A percentile compares a stretch with the other conserved stretches of the same genome.
Evolutionary conservation across 2,329 filamentous ascomycete genomes (phyloP).

Genomic region (Nemania diffusa): DNA sequence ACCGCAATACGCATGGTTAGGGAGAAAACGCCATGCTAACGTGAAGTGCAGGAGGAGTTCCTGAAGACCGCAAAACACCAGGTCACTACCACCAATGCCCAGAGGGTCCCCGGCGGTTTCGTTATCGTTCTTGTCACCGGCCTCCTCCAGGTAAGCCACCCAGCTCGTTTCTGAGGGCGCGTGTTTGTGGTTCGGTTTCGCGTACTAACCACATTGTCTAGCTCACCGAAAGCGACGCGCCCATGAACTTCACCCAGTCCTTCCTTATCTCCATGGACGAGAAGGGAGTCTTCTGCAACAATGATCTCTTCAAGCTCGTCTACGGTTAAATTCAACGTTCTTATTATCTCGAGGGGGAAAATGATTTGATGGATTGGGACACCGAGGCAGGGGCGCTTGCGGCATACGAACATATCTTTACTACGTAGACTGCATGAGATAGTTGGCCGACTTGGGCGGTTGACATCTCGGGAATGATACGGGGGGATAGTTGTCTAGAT

Average conservation of each 20-base stretch:
- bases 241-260: slow-evolving; percentile 90
- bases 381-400: slow-evolving; percentile 4
- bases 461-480: slow-evolving; percentile 1
- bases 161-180: slow-evolving; percentile 1
- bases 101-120: slow-evolving; percentile 75
- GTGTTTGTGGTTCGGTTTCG: slow-evolving; percentile 1
- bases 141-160: slow-evolving; percentile 61
- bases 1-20: background rate
- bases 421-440: slow-evolving; percentile 14
- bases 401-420: slow-evolving; percentile 12
- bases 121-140: slow-evolving; percentile 92
- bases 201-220: slow-evolving; percentile 51
- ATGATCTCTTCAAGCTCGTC: slow-evolving; percentile 94
- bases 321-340: slow-evolving; percentile 61
- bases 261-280: slow-evolving; percentile 79
- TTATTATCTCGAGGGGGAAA: slow-evolving; percentile 3
- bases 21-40: slow-evolving; percentile 16
- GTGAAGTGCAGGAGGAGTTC: slow-evolving; percentile 32
- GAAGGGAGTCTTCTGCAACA: slow-evolving; percentile 77
- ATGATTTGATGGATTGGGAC: slow-evolving; percentile 11
- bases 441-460: background rate
- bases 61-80: slow-evolving; percentile 52
- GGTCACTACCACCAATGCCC: slow-evolving; percentile 81
- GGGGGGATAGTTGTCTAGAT: slow-evolving; percentile 18
- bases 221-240: slow-evolving; percentile 86